Evolutionary conservation across 2,329 filamentous ascomycete species (phyloP), one percentile per base, ranked within the genome.

Genomic region (Furcasterigmium sp.): DNA sequence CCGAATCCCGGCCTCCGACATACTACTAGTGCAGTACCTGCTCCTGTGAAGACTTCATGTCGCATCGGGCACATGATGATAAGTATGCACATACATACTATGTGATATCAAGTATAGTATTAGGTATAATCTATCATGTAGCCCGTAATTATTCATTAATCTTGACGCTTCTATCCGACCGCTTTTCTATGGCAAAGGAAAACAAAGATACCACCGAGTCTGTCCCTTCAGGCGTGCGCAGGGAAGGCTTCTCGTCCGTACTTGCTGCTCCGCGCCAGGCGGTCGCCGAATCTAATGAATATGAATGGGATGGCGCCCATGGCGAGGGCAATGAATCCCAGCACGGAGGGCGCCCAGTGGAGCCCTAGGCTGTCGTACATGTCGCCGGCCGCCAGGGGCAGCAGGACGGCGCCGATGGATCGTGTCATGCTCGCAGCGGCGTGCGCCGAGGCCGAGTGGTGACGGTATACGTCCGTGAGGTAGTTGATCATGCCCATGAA

Each of bases 401-500:
- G 46, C 7, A 58, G 45, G 7, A 62, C 53, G 3, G 61, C 61
- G 17, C 59, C 59, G 20, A 60, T 52, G 15, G 61, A 63, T 8
- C 61, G 55, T 13, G 55, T 57, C 53, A 57, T 59, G 23, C 58
- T 58, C 10, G 60, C 54, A 3, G 61, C 61, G 2, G 59, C 61
- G 5, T 59, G 57, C 2, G 60, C 61, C n/a, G 61, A 64, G 4
- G 61, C 61, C 2, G 60, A 63, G n/a, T 53, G 49, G 21, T 60
- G 53, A 5, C 53, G 55, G 28, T 54, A 63, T 8, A 60, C 57
- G 28, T 63, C 61, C 2, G 58, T 63, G 28, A 63, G 42, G 45
- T 62, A 63, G 43, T 63, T 63, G 29, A 54, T 46, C 56, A 63
- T 62, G 30, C 57, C 58, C 53, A 64, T 61, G 48, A 63, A 63